Conservation (phyloP, 2,329 filamentous ascomycete genomes). For the Paecilomyces formosus region DNA sequence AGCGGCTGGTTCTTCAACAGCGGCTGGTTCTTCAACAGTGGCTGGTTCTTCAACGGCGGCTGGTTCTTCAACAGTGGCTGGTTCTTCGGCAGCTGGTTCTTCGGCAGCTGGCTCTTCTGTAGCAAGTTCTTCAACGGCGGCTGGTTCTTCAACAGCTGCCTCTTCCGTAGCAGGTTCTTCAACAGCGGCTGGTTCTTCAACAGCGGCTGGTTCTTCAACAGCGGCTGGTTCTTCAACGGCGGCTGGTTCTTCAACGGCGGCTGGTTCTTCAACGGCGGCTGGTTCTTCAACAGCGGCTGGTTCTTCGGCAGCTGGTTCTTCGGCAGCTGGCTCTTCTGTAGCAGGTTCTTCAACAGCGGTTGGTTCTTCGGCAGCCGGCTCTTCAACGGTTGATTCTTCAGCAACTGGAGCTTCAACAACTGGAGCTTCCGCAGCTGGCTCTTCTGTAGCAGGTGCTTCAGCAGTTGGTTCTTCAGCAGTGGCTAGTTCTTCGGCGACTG, state of each 20-base stretch:
- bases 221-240: neutral
- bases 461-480: neutral
- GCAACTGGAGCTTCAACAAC: too few relatives aligned
- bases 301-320: neutral
- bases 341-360: neutral
- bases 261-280: neutral
- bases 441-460: neutral
- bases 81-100: neutral
- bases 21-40: neutral
- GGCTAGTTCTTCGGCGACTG: neutral
- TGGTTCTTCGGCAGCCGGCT: neutral
- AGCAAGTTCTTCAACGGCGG: neutral
- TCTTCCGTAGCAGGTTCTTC: neutral
- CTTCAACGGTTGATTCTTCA: neutral
- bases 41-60: neutral
- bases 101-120: neutral
- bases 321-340: neutral
- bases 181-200: neutral
- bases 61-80: neutral
- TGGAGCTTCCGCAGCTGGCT: slow-evolving; percentile 1
- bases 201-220: neutral
- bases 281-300: neutral
- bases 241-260: neutral
- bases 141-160: neutral
- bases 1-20: neutral